Evolutionary conservation across 306 rosid genomes (phyloP), one percentile per base, ranked within the genome.

Genomic region (Quercus engelmannii): DNA sequence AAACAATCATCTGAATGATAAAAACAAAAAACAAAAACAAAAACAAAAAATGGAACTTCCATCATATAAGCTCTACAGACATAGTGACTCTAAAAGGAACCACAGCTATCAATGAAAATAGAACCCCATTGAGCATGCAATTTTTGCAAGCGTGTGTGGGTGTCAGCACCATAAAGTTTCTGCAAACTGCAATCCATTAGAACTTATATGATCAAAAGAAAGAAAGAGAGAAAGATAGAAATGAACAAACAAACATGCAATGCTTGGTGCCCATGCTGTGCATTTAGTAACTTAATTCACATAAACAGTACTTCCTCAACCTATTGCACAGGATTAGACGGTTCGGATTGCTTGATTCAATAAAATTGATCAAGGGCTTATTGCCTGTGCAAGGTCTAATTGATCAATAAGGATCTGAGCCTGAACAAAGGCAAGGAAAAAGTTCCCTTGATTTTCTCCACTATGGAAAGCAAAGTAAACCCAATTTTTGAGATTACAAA

Each of bases 1-100:
- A 84, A 76, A 72, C 25, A 64, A 55, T 77, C n/a, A 86, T 30
- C 55, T 33, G 74, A 59, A 75, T 33, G 68, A 55, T n/a, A 70
- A 77, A 86, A 81, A 69, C 41, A 71, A 80, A 62, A 14, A 85
- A 76, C 71, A 76, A 76, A 84, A 76, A 72, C 17, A 69, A 55
- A 77, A 59, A 55, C 9, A 59, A 74, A 86, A 69, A 41, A 71
- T 26, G 63, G 55, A 19, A 65, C 56, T 54, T 76, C 70, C 58
- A 38, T 31, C 74, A 61, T 62, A 5, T 58, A 43, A 20, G 69
- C 59, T 33, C 38, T 11, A 76, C 31, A 58, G 19, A 61, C 26
- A 35, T 51, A 15, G 59, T 61, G 54, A 49, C 81, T 64, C 26
- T 12, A 57, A 8, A 41, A 57, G 67, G 35, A 70, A 74, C 43